Percentiles rank a stretch among this genome's conserved stretches.
These are phyloP conservation scores for Leccinum solheimii DNA, from an alignment of 1,284 basidiomycete species.

Conservation along the genomic window DNA sequence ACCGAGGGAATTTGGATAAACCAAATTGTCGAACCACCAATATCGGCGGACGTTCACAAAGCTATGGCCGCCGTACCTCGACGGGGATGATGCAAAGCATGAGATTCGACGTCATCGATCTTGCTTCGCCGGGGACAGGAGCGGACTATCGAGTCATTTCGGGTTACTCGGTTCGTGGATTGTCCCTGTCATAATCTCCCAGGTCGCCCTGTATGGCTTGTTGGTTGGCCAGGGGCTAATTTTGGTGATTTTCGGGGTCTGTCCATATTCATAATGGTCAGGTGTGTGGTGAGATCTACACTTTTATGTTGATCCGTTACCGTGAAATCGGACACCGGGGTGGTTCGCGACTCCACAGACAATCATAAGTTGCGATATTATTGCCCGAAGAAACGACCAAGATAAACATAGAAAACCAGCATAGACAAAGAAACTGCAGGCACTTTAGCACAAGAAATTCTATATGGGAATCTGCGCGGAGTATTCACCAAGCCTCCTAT, in stretches of 20 bases:
- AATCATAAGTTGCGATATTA: conserved; percentile 23
- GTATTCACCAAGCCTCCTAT: conserved; percentile 31
- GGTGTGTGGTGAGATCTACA: conserved; percentile 30
- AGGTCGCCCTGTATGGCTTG: conserved; percentile 30
- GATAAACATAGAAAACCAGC: conserved; percentile 21
- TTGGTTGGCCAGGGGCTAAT: conserved; percentile 19
- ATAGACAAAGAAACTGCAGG: conserved; percentile 23
- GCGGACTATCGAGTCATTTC: conserved; percentile 16
- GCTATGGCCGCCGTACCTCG: conserved; percentile 37
- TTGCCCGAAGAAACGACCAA: conserved; percentile 18
- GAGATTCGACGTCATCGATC: conserved; percentile 20
- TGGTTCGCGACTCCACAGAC: conserved; percentile 14
- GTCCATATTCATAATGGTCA: conserved; percentile 1
- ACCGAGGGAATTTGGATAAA: conserved; percentile 6
- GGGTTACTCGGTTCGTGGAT: conserved; percentile 21
- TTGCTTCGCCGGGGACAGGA: conserved; percentile 30
- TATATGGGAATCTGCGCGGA: conserved; percentile 33
- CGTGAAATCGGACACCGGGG: conserved; percentile 16
- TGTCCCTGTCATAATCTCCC: conserved; percentile 18
- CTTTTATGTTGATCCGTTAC: conserved; percentile 31
- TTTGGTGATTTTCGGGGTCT: conserved; percentile 24
- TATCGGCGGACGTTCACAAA: conserved; percentile 51
- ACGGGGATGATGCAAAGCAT: conserved; percentile 27
- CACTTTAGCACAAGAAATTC: conserved; percentile 38
- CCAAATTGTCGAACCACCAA: conserved; percentile 25